phyloP scores from a whole-genome alignment of 1,139 yeast genomes.

The Lodderomyces orthopsilosis region DNA sequence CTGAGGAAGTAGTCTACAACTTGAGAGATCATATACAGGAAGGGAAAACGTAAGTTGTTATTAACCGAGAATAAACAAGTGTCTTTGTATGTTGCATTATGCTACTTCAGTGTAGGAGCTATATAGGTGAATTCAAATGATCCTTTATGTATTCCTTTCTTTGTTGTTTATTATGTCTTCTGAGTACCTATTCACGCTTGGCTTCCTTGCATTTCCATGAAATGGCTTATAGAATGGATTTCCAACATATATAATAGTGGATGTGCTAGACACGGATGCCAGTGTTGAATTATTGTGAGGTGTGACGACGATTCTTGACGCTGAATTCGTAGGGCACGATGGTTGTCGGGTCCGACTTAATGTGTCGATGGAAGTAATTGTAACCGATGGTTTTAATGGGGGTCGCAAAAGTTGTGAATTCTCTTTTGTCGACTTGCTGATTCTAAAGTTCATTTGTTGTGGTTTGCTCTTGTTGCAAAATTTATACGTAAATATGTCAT shows the following conservation, averaged over 20 bases:
- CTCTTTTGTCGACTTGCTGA: constrained; percentile 9
- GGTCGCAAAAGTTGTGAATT: constrained; percentile 12
- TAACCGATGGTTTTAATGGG: constrained; percentile 25
- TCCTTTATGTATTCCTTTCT: too few relatives aligned
- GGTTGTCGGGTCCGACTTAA: constrained; percentile 9
- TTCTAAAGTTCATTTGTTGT: constrained; percentile 5
- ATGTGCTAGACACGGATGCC: neutral
- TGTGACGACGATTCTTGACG: neutral
- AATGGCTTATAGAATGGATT: constrained; percentile 17
- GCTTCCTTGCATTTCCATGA: neutral
- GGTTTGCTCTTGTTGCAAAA: constrained; percentile 8
- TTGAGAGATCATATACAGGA: too few relatives aligned
- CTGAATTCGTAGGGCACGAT: constrained; percentile 5
- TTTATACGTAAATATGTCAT: constrained; percentile 13
- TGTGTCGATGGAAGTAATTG: constrained; percentile 23
- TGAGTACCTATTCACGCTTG: neutral
- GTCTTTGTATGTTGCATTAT: too few relatives aligned
- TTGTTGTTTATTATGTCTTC: too few relatives aligned
- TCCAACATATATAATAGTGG: constrained; percentile 8
- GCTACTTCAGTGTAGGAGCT: too few relatives aligned
- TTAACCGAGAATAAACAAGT: too few relatives aligned
- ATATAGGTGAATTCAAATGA: too few relatives aligned
- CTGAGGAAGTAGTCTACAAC: too few relatives aligned
- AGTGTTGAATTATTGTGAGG: neutral
- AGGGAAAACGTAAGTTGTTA: too few relatives aligned